Evolutionary conservation across 1,284 basidiomycete species (phyloP).

Genomic region (Tetrapyrgos nigripes): DNA sequence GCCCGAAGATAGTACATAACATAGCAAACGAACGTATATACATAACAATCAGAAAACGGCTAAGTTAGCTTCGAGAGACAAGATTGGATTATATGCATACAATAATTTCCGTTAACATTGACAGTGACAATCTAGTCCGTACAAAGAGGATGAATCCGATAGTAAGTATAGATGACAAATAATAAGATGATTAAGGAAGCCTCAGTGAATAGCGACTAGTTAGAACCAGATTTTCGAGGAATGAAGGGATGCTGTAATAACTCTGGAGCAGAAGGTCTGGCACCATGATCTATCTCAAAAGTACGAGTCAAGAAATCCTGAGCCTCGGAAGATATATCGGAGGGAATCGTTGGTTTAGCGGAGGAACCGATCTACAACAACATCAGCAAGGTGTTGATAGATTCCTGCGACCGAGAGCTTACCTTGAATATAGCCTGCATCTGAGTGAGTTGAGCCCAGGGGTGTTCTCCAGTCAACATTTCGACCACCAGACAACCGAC

Average conservation of each 20-base stretch:
- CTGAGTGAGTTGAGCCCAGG: conserved; percentile 97
- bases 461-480: conserved; percentile 98
- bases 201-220: conserved; percentile 9
- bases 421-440: conserved; percentile 99
- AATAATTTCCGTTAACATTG: conserved; percentile 10
- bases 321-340: conserved; percentile 87
- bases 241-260: conserved; percentile 84
- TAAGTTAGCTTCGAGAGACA: neutral
- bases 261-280: conserved; percentile 82
- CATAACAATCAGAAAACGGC: neutral
- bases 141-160: conserved; percentile 2
- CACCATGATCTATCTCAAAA: conserved; percentile 85
- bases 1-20: neutral
- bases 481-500: conserved; percentile 97
- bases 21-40: neutral
- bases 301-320: conserved; percentile 86
- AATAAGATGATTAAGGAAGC: conserved; percentile 6
- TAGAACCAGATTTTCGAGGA: conserved; percentile 7
- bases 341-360: conserved; percentile 83
- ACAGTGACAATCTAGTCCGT: conserved; percentile 8
- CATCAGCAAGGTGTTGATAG: neutral
- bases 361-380: conserved; percentile 82
- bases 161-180: conserved; percentile 7
- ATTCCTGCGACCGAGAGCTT: conserved; percentile 23
- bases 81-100: conserved; percentile 12